Evolutionary conservation across 768 basidiomycete genomes (phyloP), one percentile per base, ranked within the genome.

Genomic region (Phylloporus arenicola): DNA sequence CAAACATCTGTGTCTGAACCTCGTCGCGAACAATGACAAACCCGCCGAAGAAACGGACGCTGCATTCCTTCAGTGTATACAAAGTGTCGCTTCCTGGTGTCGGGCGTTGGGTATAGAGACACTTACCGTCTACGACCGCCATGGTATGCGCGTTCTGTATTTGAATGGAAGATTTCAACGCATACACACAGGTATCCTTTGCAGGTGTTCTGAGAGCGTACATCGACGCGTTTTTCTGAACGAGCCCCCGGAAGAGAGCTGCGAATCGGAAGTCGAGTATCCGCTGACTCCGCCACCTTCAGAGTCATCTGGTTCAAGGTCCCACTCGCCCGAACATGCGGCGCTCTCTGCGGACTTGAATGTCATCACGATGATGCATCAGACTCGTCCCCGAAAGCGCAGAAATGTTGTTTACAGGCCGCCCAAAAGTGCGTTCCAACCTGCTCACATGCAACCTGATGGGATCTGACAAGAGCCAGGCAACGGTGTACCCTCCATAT

Each of bases 251-350:
- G 56, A 54, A 47, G 68, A 75, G 27, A 70, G 69, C 17, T 71
- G 72, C 47, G 78, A 76, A 49, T 78, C 80, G 17, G 84, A 86
- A 48, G 65, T 78, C 3, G 78, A 82, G 59, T 88, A 82, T 64
- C 88, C 88, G 35, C 71, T 80, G 39, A 90, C 88, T 0, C 88
- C 88, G n/a, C 88, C 88, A 3, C 70, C 77, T 16, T 90, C 88
- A 8, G 87, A 88, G 63, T 76, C 75, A 58, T 81, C 84, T 22
- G 79, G 77, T 22, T 86, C 86, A 11, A 73, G 82, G 50, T 74
- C 82, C 25, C 68, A 81, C 22, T 83, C 84, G 3, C 84, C 84
- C 10, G 74, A 70, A 37, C 50, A n/a, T 27, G 46, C 38, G 19
- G 35, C n/a, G 5, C 31, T 40, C 10, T 48, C 56, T 19, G 43